Percentiles rank a stretch among this genome's conserved stretches.
Conservation (phyloP, 768 basidiomycete species). For the Ephemerocybe angulata region DNA sequence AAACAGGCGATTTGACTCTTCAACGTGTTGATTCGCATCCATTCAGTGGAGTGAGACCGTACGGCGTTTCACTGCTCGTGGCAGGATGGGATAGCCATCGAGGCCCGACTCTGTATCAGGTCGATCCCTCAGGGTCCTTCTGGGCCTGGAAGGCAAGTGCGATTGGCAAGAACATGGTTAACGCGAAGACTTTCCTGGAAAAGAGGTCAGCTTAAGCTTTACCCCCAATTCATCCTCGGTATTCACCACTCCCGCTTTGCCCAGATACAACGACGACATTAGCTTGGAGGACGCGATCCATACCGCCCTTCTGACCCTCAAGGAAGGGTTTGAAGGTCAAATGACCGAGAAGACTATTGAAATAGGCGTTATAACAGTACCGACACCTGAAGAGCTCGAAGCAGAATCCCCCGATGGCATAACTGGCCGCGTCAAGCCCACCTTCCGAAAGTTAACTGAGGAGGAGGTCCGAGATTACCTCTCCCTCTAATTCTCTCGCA, state of each 20-base stretch:
- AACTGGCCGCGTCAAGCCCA: slow-evolving; percentile 72
- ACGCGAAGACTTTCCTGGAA: slow-evolving; percentile 98
- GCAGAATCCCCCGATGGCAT: slow-evolving; percentile 66
- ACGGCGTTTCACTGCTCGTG: slow-evolving; percentile 93
- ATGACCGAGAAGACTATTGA: slow-evolving; percentile 99
- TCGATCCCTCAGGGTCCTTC: slow-evolving; percentile 97
- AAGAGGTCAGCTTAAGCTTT: slow-evolving; percentile 68
- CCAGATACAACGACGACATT: slow-evolving; percentile 97
- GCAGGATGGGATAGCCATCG: slow-evolving; percentile 94
- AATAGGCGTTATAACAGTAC: slow-evolving; percentile 93
- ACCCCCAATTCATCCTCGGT: slow-evolving; percentile 14
- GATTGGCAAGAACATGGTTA: slow-evolving; percentile 99
- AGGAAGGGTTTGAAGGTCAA: slow-evolving; percentile 99
- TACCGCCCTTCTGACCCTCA: slow-evolving; percentile 93
- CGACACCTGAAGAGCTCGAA: slow-evolving; percentile 65
- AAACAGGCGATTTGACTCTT: slow-evolving; percentile 10
- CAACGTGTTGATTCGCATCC: slow-evolving; percentile 26
- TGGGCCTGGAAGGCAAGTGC: slow-evolving; percentile 99
- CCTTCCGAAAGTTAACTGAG: slow-evolving; percentile 93
- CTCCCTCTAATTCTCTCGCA: slow-evolving; percentile 52
- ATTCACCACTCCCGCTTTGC: slow-evolving; percentile 19
- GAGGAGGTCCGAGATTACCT: slow-evolving; percentile 97
- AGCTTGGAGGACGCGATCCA: slow-evolving; percentile 98
- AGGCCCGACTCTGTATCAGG: slow-evolving; percentile 97
- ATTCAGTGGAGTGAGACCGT: slow-evolving; percentile 93